These are phyloP conservation scores for Colletotrichum sp. DNA, from an alignment of 2,329 filamentous ascomycete species.

Conservation along the genomic window DNA sequence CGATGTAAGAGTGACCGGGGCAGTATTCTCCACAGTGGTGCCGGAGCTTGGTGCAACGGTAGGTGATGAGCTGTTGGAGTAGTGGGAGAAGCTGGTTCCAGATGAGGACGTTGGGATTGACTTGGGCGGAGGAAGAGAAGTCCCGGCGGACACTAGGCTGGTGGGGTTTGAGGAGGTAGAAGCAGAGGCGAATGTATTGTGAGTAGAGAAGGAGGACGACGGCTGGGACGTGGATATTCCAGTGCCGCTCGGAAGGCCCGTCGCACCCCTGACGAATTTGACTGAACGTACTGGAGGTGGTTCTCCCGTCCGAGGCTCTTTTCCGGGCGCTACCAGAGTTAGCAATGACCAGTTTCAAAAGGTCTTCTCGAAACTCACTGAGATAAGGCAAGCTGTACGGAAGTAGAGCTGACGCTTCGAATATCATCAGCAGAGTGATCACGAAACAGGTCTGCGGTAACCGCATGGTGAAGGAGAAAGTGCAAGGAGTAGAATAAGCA, in stretches of 20 bases:
- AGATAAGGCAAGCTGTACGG: not conserved
- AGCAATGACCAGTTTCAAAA: not conserved
- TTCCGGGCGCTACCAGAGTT: not conserved
- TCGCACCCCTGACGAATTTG: not conserved
- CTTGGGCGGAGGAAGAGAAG: not conserved
- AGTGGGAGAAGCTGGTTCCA: not conserved
- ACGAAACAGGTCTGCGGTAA: not conserved
- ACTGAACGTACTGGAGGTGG: not conserved
- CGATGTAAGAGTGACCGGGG: not conserved
- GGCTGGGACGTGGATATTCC: not conserved
- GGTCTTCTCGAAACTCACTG: not conserved
- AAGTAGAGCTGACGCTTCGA: not conserved
- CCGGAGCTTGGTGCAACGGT: not conserved
- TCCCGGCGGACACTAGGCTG: not conserved
- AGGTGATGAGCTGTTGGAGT: not conserved
- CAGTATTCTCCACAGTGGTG: not conserved
- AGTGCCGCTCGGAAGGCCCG: not conserved
- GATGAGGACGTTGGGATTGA: not conserved
- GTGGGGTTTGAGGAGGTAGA: not conserved
- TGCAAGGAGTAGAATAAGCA: not conserved
- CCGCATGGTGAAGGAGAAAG: not conserved
- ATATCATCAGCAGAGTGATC: not conserved
- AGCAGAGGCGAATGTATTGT: not conserved
- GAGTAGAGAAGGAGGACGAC: not conserved
- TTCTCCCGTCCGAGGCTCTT: not conserved